Evolutionary conservation across 2,329 filamentous ascomycete genomes (phyloP).

Genomic region (Dothidotthia symphoricarpi): DNA sequence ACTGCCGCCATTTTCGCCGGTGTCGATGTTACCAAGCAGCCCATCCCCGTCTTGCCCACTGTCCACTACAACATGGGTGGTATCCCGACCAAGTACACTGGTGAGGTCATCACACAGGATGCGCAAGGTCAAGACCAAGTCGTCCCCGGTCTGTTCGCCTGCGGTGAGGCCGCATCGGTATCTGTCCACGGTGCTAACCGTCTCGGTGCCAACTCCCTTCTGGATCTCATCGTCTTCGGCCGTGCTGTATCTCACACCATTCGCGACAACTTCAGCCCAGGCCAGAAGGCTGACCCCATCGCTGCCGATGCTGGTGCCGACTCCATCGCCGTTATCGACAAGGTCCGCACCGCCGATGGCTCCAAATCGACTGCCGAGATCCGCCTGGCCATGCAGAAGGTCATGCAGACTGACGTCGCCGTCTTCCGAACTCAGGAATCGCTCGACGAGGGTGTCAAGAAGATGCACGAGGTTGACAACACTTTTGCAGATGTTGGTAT

Average conservation of each 20-base stretch:
- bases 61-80: constrained; percentile 99
- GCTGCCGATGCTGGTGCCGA: constrained; percentile 84
- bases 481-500: constrained; percentile 81
- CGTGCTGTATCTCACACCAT: constrained; percentile 97
- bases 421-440: constrained; percentile 95
- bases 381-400: constrained; percentile 91
- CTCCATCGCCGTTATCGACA: constrained; percentile 81
- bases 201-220: constrained; percentile 94
- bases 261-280: constrained; percentile 87
- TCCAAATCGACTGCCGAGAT: constrained; percentile 86
- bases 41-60: constrained; percentile 92
- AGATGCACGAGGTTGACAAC: constrained; percentile 80
- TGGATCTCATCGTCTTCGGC: constrained; percentile 96
- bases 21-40: constrained; percentile 95
- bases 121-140: constrained; percentile 85
- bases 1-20: constrained; percentile 96
- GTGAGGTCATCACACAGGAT: constrained; percentile 89
- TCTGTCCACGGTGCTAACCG: constrained; percentile 98
- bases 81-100: constrained; percentile 96
- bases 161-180: constrained; percentile 94
- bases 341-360: constrained; percentile 78
- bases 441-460: constrained; percentile 87
- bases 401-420: constrained; percentile 95
- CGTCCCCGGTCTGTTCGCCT: constrained; percentile 92
- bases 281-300: constrained; percentile 74